Evolutionary conservation across 176 grass and related monocot species (phyloP).

Genomic region (Hordeum marinum): DNA sequence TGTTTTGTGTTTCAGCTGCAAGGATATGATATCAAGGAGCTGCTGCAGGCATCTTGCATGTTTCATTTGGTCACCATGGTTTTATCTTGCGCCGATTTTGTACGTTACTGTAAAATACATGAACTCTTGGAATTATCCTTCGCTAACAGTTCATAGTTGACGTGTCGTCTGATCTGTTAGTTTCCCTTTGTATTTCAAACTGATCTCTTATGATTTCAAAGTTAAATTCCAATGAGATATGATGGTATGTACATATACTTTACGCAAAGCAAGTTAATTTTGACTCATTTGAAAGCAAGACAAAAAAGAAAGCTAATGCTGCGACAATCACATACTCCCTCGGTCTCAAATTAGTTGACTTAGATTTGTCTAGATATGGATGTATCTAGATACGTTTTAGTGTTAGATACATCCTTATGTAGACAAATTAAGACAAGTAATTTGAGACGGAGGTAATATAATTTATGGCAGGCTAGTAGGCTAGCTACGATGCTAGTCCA

Average conservation of each 20-base stretch:
- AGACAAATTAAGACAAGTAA: too few relatives aligned
- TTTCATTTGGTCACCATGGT: slow-evolving; percentile 19
- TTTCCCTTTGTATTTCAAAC: not conserved
- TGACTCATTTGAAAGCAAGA: not conserved
- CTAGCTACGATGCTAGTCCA: too few relatives aligned
- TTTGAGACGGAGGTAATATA: too few relatives aligned
- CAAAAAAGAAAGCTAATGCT: not conserved
- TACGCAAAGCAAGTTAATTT: not conserved
- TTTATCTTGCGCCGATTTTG: not conserved
- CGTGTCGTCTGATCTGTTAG: not conserved
- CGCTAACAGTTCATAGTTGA: too few relatives aligned
- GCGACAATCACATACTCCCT: too few relatives aligned
- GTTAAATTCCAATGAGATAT: not conserved
- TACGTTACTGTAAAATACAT: not conserved
- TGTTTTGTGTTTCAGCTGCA: slow-evolving; percentile 51
- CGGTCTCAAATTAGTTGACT: too few relatives aligned
- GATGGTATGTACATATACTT: not conserved
- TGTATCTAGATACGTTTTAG: too few relatives aligned
- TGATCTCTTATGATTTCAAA: not conserved
- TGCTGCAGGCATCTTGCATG: slow-evolving; percentile 66
- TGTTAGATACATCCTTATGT: too few relatives aligned
- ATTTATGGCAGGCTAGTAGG: too few relatives aligned
- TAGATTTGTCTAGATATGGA: too few relatives aligned
- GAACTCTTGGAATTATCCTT: too few relatives aligned
- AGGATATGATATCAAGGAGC: slow-evolving; percentile 83